Evolutionary conservation across 106 monocot species (phyloP).

Genomic region (Acanthochlamys bracteata): DNA sequence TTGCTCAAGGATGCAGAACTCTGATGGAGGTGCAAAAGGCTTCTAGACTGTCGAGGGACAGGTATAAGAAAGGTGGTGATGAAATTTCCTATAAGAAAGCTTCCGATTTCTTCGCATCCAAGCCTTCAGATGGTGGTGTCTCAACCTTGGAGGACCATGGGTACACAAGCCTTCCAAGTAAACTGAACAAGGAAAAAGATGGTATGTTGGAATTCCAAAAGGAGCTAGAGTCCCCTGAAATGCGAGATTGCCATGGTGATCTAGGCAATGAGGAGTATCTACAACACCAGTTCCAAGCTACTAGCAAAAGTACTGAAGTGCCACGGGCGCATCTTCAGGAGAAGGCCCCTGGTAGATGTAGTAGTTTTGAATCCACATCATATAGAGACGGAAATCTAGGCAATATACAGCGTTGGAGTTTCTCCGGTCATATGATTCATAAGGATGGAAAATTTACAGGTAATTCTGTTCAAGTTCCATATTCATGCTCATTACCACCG

Average conservation of each 20-base stretch:
- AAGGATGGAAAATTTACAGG: conserved; percentile 7
- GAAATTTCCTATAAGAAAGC: not conserved
- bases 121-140: conserved; percentile 4
- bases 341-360: not conserved
- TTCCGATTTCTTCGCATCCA: not conserved
- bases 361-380: conserved; percentile 14
- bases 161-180: not conserved
- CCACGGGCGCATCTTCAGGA: not conserved
- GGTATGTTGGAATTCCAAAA: not conserved
- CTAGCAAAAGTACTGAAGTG: not conserved
- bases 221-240: not conserved
- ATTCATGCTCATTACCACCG: conserved; percentile 40
- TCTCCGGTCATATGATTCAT: conserved; percentile 4
- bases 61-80: not conserved
- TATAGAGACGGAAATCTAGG: conserved; percentile 2
- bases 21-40: not conserved
- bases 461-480: conserved; percentile 16
- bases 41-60: conserved; percentile 1
- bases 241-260: not conserved
- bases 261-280: not conserved
- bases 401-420: conserved; percentile 8
- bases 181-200: conserved; percentile 1
- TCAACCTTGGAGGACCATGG: not conserved
- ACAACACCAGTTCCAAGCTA: not conserved
- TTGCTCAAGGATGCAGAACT: conserved; percentile 2